Conservation (phyloP, 2,329 filamentous ascomycete species). For the Parascedosporium putredinis region DNA sequence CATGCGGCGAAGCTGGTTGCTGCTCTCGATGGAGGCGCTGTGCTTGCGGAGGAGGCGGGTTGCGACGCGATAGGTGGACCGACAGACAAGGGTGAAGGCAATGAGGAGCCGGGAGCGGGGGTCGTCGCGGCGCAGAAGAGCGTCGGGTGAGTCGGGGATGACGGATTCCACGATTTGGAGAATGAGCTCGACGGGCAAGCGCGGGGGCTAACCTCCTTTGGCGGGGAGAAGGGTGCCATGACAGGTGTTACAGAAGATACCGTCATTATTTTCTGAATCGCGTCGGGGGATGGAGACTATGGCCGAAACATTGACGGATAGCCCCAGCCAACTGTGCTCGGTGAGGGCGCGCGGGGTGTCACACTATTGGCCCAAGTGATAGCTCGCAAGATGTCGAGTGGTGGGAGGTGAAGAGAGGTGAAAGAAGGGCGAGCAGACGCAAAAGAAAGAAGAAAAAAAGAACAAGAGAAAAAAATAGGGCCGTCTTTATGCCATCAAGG, state of each 20-base stretch:
- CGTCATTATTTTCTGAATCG: background rate
- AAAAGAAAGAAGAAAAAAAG: background rate
- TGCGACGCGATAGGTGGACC: conserved; percentile 29
- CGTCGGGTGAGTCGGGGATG: conserved; percentile 21
- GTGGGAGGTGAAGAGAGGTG: background rate
- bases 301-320: background rate
- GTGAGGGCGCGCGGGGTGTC: background rate
- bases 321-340: background rate
- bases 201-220: conserved; percentile 4
- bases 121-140: conserved; percentile 26
- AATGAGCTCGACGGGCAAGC: conserved; percentile 24
- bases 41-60: conserved; percentile 30
- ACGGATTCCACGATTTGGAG: conserved; percentile 22
- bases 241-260: background rate
- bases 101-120: conserved; percentile 31
- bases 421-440: background rate
- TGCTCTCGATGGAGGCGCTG: conserved; percentile 34
- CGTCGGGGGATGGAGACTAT: background rate
- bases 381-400: too few species aligned
- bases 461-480: background rate
- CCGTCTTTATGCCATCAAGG: background rate
- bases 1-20: conserved; percentile 22
- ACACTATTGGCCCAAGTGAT: background rate
- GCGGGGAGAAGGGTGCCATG: background rate
- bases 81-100: conserved; percentile 31